Base-by-base conservation (phyloP, 768 basidiomycete genomes). In the Mycena vulgaris region DNA sequence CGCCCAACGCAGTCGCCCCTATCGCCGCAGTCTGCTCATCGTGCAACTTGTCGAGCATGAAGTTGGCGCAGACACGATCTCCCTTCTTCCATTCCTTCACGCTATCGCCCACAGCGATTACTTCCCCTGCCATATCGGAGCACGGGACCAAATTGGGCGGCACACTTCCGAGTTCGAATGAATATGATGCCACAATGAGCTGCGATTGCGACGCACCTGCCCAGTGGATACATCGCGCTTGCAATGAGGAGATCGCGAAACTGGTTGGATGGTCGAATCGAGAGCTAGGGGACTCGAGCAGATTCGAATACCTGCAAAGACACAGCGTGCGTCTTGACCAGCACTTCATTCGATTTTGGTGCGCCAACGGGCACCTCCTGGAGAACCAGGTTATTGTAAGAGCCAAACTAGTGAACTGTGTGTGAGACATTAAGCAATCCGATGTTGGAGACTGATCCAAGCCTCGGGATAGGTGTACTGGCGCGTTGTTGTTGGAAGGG, bases 1-100 rank as follows among this genome's bases (percentile, higher is more conserved):
- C 89, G 6, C 90, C 89, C 49, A 89, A 27, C 13, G 49, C 62
- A 0, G 85, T 77, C 16, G 68, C 49, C n/a, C 79, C 75, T 49
- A 80, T 84, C 4, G 77, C 30, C 1, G 56, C 23, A n/a, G 55
- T 64, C 25, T 58, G 84, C 9, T 89, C 86, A 2, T 87, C 87
- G 63, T 86, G 75, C 21, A 89, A 67, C 70, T 88, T 87, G 62
- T 86, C 87, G 19, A 80, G 59, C 6, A 82, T 75, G 68, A 90
- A 88, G 76, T 89, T 90, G 13, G 89, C 83, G 69, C 80, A 86
- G 63, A 91, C 87, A 28, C 87, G 86, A 67, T 90, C 89, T 21
- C 89, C 88, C 7, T 78, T 74, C 72, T 84, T 85, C 89, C 88
- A 90, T 7, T 76, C 79, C 35, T 78, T 86, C 21, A 85, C 85